Base-by-base conservation (phyloP, 306 rosid species). In the Ormosia semicastrata region DNA sequence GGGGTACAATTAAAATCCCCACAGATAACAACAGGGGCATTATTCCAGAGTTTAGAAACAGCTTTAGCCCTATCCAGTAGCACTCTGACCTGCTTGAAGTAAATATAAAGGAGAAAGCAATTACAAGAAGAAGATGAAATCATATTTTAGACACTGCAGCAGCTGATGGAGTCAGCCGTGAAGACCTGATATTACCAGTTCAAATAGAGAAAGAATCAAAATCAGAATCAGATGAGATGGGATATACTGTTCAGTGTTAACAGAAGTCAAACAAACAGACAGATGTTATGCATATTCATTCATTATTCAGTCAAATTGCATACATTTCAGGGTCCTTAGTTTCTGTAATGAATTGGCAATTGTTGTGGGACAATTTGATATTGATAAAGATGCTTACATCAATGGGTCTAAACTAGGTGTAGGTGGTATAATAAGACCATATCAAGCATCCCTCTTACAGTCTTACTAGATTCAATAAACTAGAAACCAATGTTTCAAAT, bases 1-100 rank as follows among this genome's bases (percentile, higher is more conserved):
- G 98, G 99, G 12, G 97, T 92, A 84, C 97, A 95, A 84, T 95
- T 95, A 80, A 90, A 95, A 92, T 95, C 99, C 77, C 99, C 98
- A 74, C 99, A 95, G 73, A 93, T 80, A 82, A 93, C 92, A 75
- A 95, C 69, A 36, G 98, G 99, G 77, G 99, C 92, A 79, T 87
- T 88, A 76, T 93, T 82, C 99, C 99, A 93, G 65, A 81, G 67
- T 85, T 90, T 80, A 82, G 98, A 93, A 75, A 92, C 88, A 82
- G 94, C 88, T 50, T 87, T 83, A 82, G 94, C 99, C 88, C 88
- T 90, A 15, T 82, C 89, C 71, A 95, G 87, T 52, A 95, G 98
- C 71, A 84, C 82, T 86, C 99, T 89, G 79, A 93, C 92, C 99
- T 95, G 94, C 83, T 87, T 59, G 63, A 86, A 73, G 78, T 33